Conservation (phyloP, 306 rosid genomes). For the Sechiopsis laciniata region DNA sequence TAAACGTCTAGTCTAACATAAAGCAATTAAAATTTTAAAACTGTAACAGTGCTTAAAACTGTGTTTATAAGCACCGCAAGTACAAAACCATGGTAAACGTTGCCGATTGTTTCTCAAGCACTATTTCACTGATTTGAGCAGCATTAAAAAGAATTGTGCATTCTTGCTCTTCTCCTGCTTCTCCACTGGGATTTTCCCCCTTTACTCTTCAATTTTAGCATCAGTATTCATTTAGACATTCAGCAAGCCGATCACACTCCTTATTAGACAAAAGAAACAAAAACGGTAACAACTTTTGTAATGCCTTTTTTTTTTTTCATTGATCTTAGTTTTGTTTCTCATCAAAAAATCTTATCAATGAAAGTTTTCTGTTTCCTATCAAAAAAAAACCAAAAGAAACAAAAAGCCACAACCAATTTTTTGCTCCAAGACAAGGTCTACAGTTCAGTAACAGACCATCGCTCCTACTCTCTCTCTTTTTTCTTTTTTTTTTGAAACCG, state of each 20-base stretch:
- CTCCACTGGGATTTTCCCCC: not conserved
- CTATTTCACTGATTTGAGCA: not conserved
- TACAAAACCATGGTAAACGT: not conserved
- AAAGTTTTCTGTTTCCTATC: too few relatives aligned
- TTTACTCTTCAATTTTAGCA: not conserved
- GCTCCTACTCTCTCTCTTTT: conserved; percentile 6
- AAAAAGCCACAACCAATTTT: not conserved
- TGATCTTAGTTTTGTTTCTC: too few relatives aligned
- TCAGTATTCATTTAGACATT: not conserved
- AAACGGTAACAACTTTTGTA: too few relatives aligned
- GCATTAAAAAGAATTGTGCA: not conserved
- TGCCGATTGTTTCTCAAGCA: not conserved
- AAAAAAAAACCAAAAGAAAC: conserved; percentile 1
- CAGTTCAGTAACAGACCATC: conserved; percentile 5
- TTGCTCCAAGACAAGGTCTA: not conserved
- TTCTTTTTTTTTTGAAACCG: too few relatives aligned
- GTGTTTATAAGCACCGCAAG: not conserved
- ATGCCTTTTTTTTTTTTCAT: too few relatives aligned
- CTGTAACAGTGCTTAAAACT: not conserved
- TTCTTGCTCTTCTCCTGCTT: not conserved
- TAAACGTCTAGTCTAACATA: not conserved
- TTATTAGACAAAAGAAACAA: not conserved
- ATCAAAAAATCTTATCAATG: too few relatives aligned
- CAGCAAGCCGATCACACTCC: not conserved
- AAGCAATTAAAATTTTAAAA: not conserved